Evolutionary conservation across 257 asterid species (phyloP).

Genomic region (Craterostigma plantagineum): DNA sequence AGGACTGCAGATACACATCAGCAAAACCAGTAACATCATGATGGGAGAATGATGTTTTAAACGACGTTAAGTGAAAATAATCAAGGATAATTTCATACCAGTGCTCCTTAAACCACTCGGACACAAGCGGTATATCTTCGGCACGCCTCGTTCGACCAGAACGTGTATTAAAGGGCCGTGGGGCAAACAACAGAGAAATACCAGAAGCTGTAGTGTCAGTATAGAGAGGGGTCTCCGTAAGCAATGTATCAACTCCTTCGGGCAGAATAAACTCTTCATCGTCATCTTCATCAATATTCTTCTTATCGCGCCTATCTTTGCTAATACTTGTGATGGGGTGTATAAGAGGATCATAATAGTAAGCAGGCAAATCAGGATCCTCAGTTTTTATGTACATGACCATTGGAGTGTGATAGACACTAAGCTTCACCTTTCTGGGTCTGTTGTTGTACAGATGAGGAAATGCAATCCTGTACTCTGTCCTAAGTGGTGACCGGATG

Average conservation of each 20-base stretch:
- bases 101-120: conserved; percentile 99
- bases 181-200: conserved; percentile 85
- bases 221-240: conserved; percentile 44
- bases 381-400: conserved; percentile 93
- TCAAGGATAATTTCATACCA: conserved; percentile 4
- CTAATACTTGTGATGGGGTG: conserved; percentile 75
- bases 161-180: conserved; percentile 96
- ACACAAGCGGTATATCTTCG: conserved; percentile 95
- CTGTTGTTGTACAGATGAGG: conserved; percentile 93
- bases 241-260: conserved; percentile 75
- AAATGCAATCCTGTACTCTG: conserved; percentile 90
- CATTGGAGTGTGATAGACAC: conserved; percentile 93
- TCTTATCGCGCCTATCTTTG: conserved; percentile 70
- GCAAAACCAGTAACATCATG: too few relatives aligned
- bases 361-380: conserved; percentile 98
- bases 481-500: conserved; percentile 92
- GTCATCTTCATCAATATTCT: conserved; percentile 51
- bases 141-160: conserved; percentile 99
- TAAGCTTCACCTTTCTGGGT: conserved; percentile 84
- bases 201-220: conserved; percentile 99
- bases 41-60: too few relatives aligned
- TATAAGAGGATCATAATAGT: conserved; percentile 84
- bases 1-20: conserved; percentile 20
- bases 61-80: too few relatives aligned
- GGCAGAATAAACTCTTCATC: conserved; percentile 81